Evolutionary conservation across 345 rosid species (phyloP), one percentile per base, ranked within the genome.

Genomic region (Sonneratia alba): DNA sequence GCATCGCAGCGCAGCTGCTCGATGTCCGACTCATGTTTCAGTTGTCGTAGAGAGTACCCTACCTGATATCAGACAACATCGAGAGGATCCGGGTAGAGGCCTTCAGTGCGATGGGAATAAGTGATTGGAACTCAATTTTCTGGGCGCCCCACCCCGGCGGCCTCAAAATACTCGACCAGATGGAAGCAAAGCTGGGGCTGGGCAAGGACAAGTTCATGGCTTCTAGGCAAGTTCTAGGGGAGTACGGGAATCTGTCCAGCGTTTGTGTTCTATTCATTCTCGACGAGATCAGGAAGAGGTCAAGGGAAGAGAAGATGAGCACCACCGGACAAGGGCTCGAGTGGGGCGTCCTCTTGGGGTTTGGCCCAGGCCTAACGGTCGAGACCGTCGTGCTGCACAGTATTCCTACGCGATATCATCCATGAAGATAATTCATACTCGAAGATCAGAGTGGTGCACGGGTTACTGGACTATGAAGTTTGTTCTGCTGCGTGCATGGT

Each of bases 131-230:
- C 78, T 88, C 93, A 1, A 36, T 91, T 27, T 91, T 91, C 71
- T 91, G 93, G 90, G 70, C 86, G 22, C 90, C 87, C 0, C 96
- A 91, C 75, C 92, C 93, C 0, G 94, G 97, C 2, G 97, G 97
- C 6, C 88, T 89, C 0, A 88, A 90, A 13, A 84, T 91, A 47
- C 79, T 87, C 0, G 88, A 85, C 76, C 84, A 79, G 55, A 86
- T 91, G 0, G 92, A 88, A 82, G 62, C 55, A 0, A 83, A 84
- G 69, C 77, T 88, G 3, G 84, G 82, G 1, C 82, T 88, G 4
- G 75, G 76, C 43, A 79, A 61, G 3, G 87, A 87, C 45, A 88
- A 88, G 70, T 84, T 88, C 32, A 73, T 78, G 11, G 88, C 90
- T 1, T 85, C 89, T 0, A 79, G 96, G 2, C 84, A 87, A 5